Conservation (phyloP, 116 monocot genomes). For the Trichopus zeylanicus region DNA sequence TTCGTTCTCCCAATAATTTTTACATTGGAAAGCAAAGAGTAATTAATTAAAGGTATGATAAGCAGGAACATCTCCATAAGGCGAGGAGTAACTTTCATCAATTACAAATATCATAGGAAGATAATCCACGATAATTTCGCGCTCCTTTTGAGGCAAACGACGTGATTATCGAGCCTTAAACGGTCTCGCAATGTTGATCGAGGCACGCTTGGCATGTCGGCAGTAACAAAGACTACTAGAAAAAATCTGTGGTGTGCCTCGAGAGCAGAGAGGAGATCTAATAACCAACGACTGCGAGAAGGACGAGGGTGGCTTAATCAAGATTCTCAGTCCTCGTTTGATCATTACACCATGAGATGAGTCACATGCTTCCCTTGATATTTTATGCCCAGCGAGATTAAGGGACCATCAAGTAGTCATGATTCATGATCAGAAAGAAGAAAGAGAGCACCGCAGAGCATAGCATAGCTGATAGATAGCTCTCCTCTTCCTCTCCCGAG, state of each 20-base stretch:
- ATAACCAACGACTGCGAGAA: neutral
- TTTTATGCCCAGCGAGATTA: neutral
- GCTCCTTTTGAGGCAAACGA: constrained; percentile 31
- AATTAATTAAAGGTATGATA: constrained; percentile 1
- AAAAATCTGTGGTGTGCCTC: too few relatives aligned
- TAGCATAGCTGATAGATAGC: too few relatives aligned
- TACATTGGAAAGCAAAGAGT: too few relatives aligned
- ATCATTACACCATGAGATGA: constrained; percentile 31
- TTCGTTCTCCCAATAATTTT: too few relatives aligned
- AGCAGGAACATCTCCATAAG: neutral
- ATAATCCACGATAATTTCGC: constrained; percentile 7
- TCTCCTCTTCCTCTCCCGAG: too few relatives aligned
- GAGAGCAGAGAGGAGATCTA: too few relatives aligned
- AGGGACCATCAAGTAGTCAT: too few relatives aligned
- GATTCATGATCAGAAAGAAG: too few relatives aligned
- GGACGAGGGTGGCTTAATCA: neutral
- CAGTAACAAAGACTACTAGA: neutral
- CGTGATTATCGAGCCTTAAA: constrained; percentile 9
- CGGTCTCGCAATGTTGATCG: constrained; percentile 11
- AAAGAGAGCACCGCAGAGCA: constrained; percentile 8
- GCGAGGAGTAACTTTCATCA: neutral
- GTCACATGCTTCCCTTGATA: constrained; percentile 37
- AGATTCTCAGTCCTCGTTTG: neutral
- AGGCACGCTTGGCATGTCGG: constrained; percentile 10
- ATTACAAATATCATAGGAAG: constrained; percentile 7